phyloP scores from a whole-genome alignment of 352 stramenopile genomes.

The Pythium guiyangense region DNA sequence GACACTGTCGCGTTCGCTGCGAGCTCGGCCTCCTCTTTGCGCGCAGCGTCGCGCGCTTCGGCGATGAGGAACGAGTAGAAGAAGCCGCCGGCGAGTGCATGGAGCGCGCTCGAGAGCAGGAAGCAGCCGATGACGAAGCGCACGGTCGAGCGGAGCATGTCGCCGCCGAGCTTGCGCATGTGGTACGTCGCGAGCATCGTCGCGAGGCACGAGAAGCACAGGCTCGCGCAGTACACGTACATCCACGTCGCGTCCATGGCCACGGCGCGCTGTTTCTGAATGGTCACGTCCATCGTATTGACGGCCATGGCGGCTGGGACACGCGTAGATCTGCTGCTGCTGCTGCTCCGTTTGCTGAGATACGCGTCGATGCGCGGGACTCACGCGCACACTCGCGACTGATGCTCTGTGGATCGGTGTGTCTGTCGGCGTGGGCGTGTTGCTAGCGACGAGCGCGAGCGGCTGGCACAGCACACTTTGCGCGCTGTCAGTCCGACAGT shows the following conservation, averaged over 20 bases:
- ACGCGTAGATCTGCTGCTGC: not conserved
- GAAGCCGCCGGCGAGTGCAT: conserved; percentile 41
- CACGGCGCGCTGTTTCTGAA: not conserved
- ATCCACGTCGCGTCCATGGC: conserved; percentile 43
- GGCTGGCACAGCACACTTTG: too few relatives aligned
- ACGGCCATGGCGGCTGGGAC: not conserved
- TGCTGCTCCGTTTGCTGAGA: too few relatives aligned
- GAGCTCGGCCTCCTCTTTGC: not conserved
- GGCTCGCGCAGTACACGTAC: conserved; percentile 48
- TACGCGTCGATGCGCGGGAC: too few relatives aligned
- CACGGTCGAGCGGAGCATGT: conserved; percentile 66
- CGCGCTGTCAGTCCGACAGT: too few relatives aligned
- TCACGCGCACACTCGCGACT: too few relatives aligned
- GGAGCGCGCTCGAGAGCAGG: conserved; percentile 44
- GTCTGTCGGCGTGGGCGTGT: too few relatives aligned
- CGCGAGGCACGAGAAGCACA: conserved; percentile 53
- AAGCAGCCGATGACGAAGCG: conserved; percentile 67
- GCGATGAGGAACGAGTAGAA: conserved; percentile 60
- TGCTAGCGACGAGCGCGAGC: too few relatives aligned
- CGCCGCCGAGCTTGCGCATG: conserved; percentile 56
- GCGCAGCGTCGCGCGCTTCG: conserved; percentile 13
- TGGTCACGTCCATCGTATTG: not conserved
- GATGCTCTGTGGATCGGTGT: too few relatives aligned
- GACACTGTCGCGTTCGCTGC: conserved; percentile 17
- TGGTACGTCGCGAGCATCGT: conserved; percentile 54